Percentiles rank a stretch among this genome's conserved stretches.
Conservation (phyloP, 2,329 filamentous ascomycete species). For the Cadophora gregata region DNA sequence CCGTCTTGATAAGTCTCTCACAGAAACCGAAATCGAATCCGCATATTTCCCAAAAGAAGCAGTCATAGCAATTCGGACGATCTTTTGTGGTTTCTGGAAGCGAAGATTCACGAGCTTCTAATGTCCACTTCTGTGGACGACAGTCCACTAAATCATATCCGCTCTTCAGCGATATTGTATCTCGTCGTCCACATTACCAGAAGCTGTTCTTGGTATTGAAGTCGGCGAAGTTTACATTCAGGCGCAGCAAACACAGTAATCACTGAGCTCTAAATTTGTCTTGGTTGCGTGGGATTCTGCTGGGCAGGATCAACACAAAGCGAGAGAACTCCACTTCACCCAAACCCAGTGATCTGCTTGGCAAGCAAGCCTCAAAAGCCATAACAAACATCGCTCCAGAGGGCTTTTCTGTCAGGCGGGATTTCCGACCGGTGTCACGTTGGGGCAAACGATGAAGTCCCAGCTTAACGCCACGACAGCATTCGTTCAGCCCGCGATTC, state of each 20-base stretch:
- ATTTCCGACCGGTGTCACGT: background rate
- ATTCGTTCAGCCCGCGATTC: background rate
- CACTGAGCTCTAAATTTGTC: background rate
- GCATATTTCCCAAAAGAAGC: too few relatives aligned
- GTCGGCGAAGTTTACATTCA: background rate
- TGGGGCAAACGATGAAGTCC: background rate
- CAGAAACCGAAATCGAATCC: too few relatives aligned
- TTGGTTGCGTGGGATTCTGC: background rate
- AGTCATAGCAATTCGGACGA: too few relatives aligned
- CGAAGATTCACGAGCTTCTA: background rate
- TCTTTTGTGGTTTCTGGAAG: background rate
- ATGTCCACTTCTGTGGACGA: background rate
- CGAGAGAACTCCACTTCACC: background rate
- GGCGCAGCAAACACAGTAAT: background rate
- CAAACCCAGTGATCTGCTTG: background rate
- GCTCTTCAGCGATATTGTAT: background rate
- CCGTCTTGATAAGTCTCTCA: too few relatives aligned
- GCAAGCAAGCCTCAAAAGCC: conserved; percentile 4
- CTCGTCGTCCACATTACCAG: background rate
- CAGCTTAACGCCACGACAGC: conserved; percentile 13
- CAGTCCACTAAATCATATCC: background rate
- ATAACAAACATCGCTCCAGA: conserved; percentile 1
- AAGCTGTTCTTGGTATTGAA: background rate
- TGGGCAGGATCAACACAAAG: background rate
- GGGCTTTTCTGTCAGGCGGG: background rate